Conservation (phyloP, 2,329 filamentous ascomycete genomes). For the Claviceps sp. region DNA sequence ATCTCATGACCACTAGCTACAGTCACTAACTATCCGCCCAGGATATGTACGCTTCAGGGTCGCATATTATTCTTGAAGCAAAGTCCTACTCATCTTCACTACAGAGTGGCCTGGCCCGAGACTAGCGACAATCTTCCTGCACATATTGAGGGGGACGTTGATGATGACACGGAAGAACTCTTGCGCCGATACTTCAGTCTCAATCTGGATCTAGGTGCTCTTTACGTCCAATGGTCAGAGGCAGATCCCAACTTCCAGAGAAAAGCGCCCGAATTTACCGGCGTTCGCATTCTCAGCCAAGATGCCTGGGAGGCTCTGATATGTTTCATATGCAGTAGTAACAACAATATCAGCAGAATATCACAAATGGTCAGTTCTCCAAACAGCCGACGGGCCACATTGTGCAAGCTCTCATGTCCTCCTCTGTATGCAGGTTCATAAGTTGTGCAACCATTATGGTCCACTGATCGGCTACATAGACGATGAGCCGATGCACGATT, state of each 20-base stretch:
- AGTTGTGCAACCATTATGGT: conserved; percentile 78
- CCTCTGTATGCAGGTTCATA: conserved; percentile 47
- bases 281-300: conserved; percentile 84
- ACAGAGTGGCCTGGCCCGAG: conserved; percentile 53
- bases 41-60: conserved; percentile 73
- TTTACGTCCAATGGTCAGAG: conserved; percentile 80
- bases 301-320: conserved; percentile 92
- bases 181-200: conserved; percentile 82
- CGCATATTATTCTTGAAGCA: conserved; percentile 78
- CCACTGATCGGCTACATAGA: conserved; percentile 58
- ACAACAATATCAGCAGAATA: conserved; percentile 94
- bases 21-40: conserved; percentile 15
- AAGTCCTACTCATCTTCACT: conserved; percentile 66
- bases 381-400: too few species aligned
- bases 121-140: conserved; percentile 5
- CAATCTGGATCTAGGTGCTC: conserved; percentile 53
- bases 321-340: conserved; percentile 95
- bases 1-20: not conserved
- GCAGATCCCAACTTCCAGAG: conserved; percentile 80
- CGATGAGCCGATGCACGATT: conserved; percentile 68
- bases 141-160: conserved; percentile 9
- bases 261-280: conserved; percentile 75
- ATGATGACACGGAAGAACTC: conserved; percentile 61
- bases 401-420: not conserved
- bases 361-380: conserved; percentile 66